Percentiles rank a stretch among this genome's conserved stretches.
phyloP scores from a whole-genome alignment of 495 filamentous ascomycete species.

The Trichoderma parareesei region DNA sequence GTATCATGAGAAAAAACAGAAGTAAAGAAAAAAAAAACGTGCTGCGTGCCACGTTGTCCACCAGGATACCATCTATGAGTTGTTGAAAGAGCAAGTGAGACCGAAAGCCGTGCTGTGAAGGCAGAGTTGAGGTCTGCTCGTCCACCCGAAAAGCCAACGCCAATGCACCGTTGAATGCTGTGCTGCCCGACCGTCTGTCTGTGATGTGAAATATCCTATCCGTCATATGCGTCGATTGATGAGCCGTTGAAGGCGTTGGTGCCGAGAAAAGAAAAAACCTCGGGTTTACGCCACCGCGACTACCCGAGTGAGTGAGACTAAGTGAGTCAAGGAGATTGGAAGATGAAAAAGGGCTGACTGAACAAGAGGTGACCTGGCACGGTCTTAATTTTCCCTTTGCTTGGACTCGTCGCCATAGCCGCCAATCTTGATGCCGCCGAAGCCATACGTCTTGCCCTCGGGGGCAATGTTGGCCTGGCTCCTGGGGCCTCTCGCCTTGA shows the following conservation, averaged over 20 bases:
- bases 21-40: background rate
- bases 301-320: background rate
- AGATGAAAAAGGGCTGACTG: too few relatives aligned
- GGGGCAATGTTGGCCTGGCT: constrained; percentile 43
- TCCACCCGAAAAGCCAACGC: constrained; percentile 3
- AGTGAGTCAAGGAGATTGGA: too few relatives aligned
- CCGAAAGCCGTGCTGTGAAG: constrained; percentile 1
- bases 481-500: constrained; percentile 72
- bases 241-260: background rate
- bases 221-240: background rate
- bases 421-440: constrained; percentile 52
- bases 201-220: background rate
- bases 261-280: background rate
- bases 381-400: constrained; percentile 14
- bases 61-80: background rate
- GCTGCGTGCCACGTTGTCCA: background rate
- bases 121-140: constrained; percentile 12
- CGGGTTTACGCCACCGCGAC: background rate
- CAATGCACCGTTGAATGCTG: constrained; percentile 9
- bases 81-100: constrained; percentile 4
- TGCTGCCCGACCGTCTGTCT: background rate
- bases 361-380: too few relatives aligned
- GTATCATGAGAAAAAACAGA: constrained; percentile 8
- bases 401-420: constrained; percentile 75
- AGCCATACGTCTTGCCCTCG: constrained; percentile 65